A percentile compares a stretch with the other conserved stretches of the same genome.
phyloP scores from a whole-genome alignment of 2,329 filamentous ascomycete species.

The Alternaria ventricosa region DNA sequence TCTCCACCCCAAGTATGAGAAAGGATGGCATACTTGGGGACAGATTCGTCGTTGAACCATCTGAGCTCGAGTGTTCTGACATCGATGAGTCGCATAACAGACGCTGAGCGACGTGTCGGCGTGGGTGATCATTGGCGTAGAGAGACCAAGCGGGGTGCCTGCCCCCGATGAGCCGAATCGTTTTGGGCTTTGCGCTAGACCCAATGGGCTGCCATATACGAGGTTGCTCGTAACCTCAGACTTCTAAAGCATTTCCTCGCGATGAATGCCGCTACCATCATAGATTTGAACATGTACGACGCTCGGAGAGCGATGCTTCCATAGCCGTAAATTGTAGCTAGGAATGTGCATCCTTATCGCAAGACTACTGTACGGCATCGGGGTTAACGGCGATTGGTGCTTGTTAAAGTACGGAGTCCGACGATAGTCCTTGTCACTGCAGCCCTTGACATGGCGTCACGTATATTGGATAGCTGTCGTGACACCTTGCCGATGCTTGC shows the following conservation, averaged over 20 bases:
- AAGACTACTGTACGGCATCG: background rate
- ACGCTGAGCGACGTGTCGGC: background rate
- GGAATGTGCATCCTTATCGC: background rate
- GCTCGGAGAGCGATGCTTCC: background rate
- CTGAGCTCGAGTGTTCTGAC: conserved; percentile 28
- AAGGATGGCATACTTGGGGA: conserved; percentile 31
- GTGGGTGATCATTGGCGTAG: conserved; percentile 2
- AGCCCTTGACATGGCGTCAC: background rate
- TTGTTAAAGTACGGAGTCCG: background rate
- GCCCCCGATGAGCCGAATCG: background rate
- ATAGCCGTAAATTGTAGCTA: background rate
- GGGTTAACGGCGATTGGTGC: background rate
- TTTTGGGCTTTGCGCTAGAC: background rate
- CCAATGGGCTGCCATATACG: background rate
- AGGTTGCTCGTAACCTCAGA: background rate
- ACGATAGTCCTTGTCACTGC: background rate
- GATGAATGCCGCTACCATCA: background rate
- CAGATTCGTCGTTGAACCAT: conserved; percentile 29
- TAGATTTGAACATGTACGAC: background rate
- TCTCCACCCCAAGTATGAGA: conserved; percentile 30
- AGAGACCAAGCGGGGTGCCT: conserved; percentile 5
- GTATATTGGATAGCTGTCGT: background rate
- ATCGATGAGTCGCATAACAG: conserved; percentile 37
- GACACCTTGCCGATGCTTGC: background rate
- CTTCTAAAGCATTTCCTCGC: background rate